Conservation (phyloP, 805 yeast genomes). For the Wickerhamomyces alni region DNA sequence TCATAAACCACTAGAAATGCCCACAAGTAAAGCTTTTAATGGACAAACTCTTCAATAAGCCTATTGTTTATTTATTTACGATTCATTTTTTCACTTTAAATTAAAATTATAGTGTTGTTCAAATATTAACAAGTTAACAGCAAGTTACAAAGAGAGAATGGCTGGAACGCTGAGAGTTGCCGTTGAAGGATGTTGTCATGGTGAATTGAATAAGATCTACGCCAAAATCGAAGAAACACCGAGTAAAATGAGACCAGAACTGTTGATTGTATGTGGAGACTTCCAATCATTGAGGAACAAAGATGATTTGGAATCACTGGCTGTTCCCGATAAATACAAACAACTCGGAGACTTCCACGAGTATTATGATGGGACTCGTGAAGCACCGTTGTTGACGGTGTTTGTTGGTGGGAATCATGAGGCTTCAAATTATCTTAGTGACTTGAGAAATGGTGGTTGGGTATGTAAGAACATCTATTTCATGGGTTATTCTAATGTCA, state of each 20-base stretch:
- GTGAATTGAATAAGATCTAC: conserved; percentile 62
- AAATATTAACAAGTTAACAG: too few species aligned
- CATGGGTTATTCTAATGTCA: conserved; percentile 69
- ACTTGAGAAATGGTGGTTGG: conserved; percentile 85
- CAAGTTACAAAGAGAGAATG: too few species aligned
- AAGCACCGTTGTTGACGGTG: conserved; percentile 72
- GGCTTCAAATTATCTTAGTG: conserved; percentile 69
- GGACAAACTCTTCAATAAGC: too few species aligned
- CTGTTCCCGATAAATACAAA: conserved; percentile 76
- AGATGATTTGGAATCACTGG: conserved; percentile 61
- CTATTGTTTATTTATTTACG: too few species aligned
- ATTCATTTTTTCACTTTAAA: too few species aligned
- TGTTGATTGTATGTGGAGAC: conserved; percentile 84
- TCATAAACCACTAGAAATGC: too few species aligned
- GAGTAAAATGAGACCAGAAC: conserved; percentile 33
- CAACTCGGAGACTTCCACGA: conserved; percentile 72
- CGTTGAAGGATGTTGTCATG: conserved; percentile 89
- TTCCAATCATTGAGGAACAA: conserved; percentile 71
- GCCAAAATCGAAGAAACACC: conserved; percentile 21
- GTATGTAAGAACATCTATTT: conserved; percentile 84
- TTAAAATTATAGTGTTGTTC: too few species aligned
- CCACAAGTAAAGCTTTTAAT: too few species aligned
- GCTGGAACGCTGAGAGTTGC: conserved; percentile 50
- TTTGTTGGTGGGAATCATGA: conserved; percentile 97
- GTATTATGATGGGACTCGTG: conserved; percentile 53